phyloP scores from a whole-genome alignment of 208 protist species.

The Entamoeba moshkovskii region DNA sequence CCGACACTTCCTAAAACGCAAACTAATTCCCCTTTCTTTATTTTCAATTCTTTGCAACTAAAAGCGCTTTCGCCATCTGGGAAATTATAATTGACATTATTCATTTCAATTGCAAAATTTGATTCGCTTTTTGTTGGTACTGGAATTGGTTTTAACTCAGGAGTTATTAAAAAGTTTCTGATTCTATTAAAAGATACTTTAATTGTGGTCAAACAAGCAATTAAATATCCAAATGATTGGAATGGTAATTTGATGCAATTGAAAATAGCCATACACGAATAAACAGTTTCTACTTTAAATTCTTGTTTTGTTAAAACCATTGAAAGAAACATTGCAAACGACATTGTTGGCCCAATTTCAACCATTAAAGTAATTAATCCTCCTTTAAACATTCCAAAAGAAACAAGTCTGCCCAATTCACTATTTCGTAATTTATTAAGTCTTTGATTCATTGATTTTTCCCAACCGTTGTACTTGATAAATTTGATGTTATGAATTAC shows the following conservation, averaged over 20 bases:
- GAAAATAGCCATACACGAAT: background rate
- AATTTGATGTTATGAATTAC: constrained; percentile 45
- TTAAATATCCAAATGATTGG: background rate
- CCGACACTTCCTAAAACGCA: background rate
- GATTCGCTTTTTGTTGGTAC: background rate
- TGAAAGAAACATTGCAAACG: background rate
- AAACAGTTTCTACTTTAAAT: background rate
- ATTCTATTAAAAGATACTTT: background rate
- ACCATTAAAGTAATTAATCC: background rate
- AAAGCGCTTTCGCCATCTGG: background rate
- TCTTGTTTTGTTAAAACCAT: background rate
- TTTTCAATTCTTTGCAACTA: background rate
- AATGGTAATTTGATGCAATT: background rate
- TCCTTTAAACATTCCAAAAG: background rate
- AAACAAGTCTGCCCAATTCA: background rate
- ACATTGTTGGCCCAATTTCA: background rate
- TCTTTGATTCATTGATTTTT: constrained; percentile 32
- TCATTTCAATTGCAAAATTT: background rate
- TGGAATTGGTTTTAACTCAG: background rate
- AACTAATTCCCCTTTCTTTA: constrained; percentile 3
- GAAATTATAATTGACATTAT: background rate
- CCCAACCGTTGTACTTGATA: constrained; percentile 50
- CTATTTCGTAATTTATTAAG: constrained; percentile 21
- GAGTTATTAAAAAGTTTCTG: background rate
- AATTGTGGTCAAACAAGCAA: background rate